Evolutionary conservation across 306 rosid genomes (phyloP), one percentile per base, ranked within the genome.

Genomic region (Alnus glutinosa): DNA sequence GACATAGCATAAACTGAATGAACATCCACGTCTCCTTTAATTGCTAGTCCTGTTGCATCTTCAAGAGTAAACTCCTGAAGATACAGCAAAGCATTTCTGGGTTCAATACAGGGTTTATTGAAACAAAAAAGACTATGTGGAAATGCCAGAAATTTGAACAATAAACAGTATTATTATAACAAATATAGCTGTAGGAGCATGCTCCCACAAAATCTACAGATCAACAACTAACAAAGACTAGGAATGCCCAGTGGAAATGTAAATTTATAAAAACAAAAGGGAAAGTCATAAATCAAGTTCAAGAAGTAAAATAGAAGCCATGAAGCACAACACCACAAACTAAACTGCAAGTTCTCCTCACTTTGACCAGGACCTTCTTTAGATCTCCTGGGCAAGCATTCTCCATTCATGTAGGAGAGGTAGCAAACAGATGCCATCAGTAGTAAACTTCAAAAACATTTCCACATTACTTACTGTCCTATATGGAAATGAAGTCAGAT

Each of bases 31-130:
- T n/a, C n/a, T n/a, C n/a, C n/a, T n/a, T n/a, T n/a, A n/a, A n/a
- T n/a, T n/a, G n/a, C n/a, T n/a, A n/a, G n/a, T n/a, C n/a, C n/a
- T n/a, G n/a, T n/a, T n/a, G n/a, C n/a, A n/a, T n/a, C n/a, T n/a
- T n/a, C n/a, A n/a, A n/a, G n/a, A n/a, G n/a, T n/a, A n/a, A 91
- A 94, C 59, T 97, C 98, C 98, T 94, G 87, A 71, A 71, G 47
- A 67, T 58, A 80, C 72, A 59, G 75, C 62, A 80, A 62, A 30
- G 5, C 69, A 82, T 37, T 28, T 50, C 34, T 52, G 61, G 19
- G 58, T 63, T 55, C 75, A 72, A 32, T 79, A 75, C 75, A 77
- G 71, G 64, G 59, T 46, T 44, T 48, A 58, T 51, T 75, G 75
- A 75, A 71, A 15, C 1, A 2, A 34, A 34, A 34, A 34, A 34